Evolutionary conservation across 192 early-diverging fungal species (phyloP), one percentile per base, ranked within the genome.

Genomic region (Linnemannia elongata): DNA sequence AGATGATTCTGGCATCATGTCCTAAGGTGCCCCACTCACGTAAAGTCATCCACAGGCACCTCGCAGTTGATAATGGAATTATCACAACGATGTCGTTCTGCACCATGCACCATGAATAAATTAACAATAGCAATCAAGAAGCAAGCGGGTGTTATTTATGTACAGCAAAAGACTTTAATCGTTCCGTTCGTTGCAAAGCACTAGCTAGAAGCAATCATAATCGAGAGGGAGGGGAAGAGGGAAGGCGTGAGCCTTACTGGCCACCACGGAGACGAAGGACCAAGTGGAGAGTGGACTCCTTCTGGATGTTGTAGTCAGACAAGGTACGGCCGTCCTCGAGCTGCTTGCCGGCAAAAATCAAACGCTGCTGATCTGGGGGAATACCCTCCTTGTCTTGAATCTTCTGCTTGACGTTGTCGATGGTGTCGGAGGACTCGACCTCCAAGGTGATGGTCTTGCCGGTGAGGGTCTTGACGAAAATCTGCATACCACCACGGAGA

Each of bases 381-480:
- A 96, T 96, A 41, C 95, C 95, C 89, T 96, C 96, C 91, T 95
- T 96, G 76, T 97, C 94, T 89, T 96, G 95, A 73, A 97, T 97
- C 92, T 95, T 96, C 63, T 84, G 69, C 93, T 97, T 97, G 87
- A 97, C 95, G 79, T 95, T 93, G 66, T 97, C 96, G 78, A 97
- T 96, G 73, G 90, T 89, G 82, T 95, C 94, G 27, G 91, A 92
- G 42, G 93, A 94, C 89, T 96, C 95, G 33, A 96, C 95, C 87
- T 96, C 97, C 38, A 98, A 90, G 81, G 97, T 98, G 90, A 99
- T 97, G 88, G 97, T 98, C 94, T 98, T 99, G 83, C 97, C 97
- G 44, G 97, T 99, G 13, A 99, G 91, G 47, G 96, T 96, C 93
- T 97, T 95, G 72, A 95, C 94, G 72, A 95, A 94, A 70, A 94